Percentiles rank a stretch among this genome's conserved stretches.
Conservation (phyloP, 345 rosid species). For the Cochlearia excelsa region DNA sequence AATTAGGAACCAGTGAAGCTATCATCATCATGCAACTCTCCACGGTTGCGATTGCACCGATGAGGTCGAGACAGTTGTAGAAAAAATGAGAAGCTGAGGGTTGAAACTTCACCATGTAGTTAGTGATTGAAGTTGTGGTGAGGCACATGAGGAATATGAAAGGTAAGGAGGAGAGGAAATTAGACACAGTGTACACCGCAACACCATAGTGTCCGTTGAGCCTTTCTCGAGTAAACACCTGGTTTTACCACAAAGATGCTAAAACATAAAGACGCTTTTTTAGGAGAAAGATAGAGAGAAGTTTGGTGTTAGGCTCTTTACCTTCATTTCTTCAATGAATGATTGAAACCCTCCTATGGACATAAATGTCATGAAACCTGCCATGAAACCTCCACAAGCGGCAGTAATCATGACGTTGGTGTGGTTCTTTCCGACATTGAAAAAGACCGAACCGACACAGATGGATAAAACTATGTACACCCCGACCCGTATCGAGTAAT, state of each 20-base stretch:
- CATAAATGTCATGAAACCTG: slow-evolving; percentile 36
- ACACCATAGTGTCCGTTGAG: slow-evolving; percentile 73
- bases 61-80: slow-evolving; percentile 61
- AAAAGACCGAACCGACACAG: slow-evolving; percentile 66
- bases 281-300: not conserved
- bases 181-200: slow-evolving; percentile 65
- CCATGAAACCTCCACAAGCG: slow-evolving; percentile 69
- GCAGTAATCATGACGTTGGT: slow-evolving; percentile 57
- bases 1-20: slow-evolving; percentile 77
- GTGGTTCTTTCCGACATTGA: slow-evolving; percentile 55
- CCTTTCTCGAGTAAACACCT: slow-evolving; percentile 70
- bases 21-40: slow-evolving; percentile 91
- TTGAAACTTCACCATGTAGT: slow-evolving; percentile 61
- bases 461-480: slow-evolving; percentile 63
- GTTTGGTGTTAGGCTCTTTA: slow-evolving; percentile 16
- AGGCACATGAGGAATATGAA: slow-evolving; percentile 54
- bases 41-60: slow-evolving; percentile 54
- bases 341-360: slow-evolving; percentile 80
- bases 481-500: slow-evolving; percentile 76
- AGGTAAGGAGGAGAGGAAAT: slow-evolving; percentile 68
- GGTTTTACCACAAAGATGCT: slow-evolving; percentile 3
- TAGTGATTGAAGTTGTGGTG: slow-evolving; percentile 49
- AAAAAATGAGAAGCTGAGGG: slow-evolving; percentile 48
- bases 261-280: not conserved
- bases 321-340: slow-evolving; percentile 86